Conservation (phyloP, 2,329 filamentous ascomycete genomes). For the Colletotrichum sp. region DNA sequence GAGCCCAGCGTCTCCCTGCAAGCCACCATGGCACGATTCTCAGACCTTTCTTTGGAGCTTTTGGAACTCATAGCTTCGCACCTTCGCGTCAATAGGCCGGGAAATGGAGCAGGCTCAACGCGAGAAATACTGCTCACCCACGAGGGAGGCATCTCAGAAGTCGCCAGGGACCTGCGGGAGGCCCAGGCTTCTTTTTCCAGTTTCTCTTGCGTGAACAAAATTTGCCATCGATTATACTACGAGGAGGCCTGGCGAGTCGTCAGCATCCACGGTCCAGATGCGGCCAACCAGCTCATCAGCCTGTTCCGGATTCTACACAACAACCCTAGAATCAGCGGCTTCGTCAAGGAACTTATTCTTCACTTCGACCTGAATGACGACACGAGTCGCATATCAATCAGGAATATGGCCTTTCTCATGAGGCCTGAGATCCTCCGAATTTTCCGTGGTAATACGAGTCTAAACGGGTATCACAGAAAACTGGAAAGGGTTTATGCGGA, state of each 20-base stretch:
- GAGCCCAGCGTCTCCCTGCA: accelerated
- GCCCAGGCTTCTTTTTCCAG: neutral
- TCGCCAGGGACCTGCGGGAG: neutral
- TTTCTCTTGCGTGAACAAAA: neutral
- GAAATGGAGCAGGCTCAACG: neutral
- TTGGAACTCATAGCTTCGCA: neutral
- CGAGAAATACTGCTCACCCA: neutral
- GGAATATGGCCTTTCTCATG: neutral
- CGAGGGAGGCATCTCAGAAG: neutral
- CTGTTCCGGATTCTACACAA: neutral
- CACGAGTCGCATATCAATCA: neutral
- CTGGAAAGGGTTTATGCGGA: neutral
- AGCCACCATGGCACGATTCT: neutral
- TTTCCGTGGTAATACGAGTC: neutral
- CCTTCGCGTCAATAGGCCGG: neutral
- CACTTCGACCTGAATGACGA: neutral
- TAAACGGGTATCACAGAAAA: neutral
- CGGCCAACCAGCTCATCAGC: neutral
- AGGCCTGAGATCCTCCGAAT: neutral
- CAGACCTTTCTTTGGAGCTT: neutral
- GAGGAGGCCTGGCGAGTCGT: neutral
- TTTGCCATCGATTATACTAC: neutral
- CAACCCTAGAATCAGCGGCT: neutral
- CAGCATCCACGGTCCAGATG: neutral
- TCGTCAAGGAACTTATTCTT: neutral